Conservation (phyloP, 2,329 filamentous ascomycete genomes). For the Cercospora berteroae region DNA sequence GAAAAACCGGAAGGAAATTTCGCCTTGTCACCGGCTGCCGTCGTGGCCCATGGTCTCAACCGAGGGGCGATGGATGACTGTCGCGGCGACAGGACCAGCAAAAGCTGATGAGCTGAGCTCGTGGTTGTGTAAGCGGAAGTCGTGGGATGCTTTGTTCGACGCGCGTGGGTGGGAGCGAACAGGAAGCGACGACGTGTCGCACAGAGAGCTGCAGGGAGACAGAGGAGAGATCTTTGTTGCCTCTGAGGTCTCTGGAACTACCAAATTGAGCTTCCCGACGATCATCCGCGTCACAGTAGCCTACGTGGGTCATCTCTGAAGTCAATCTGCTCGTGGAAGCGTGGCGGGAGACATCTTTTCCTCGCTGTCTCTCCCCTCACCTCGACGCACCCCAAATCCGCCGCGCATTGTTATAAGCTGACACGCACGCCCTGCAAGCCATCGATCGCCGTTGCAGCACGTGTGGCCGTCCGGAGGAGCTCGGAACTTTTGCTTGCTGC, state of each 20-base stretch:
- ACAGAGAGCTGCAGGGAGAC: not conserved
- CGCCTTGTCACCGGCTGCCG: not conserved
- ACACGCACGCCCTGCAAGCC: not conserved
- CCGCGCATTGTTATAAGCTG: not conserved
- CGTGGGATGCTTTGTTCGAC: not conserved
- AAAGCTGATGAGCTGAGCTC: too few species aligned
- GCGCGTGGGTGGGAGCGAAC: not conserved
- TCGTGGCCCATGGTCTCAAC: not conserved
- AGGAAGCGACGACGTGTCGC: not conserved
- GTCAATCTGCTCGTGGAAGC: not conserved
- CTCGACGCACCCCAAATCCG: not conserved
- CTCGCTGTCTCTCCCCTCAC: not conserved
- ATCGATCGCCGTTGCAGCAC: not conserved
- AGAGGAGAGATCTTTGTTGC: not conserved
- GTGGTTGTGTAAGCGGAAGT: not conserved
- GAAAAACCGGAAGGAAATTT: conserved; percentile 2
- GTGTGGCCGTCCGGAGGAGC: not conserved
- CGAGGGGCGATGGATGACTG: conserved; percentile 1
- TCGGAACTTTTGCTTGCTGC: not conserved
- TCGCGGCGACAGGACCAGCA: not conserved
- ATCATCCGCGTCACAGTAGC: not conserved
- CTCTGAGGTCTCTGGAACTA: not conserved
- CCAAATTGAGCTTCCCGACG: not conserved
- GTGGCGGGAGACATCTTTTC: not conserved
- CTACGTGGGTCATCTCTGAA: not conserved